These are phyloP conservation scores for Trichothecium sympodiale DNA, from an alignment of 2,329 filamentous ascomycete species.

Conservation along the genomic window DNA sequence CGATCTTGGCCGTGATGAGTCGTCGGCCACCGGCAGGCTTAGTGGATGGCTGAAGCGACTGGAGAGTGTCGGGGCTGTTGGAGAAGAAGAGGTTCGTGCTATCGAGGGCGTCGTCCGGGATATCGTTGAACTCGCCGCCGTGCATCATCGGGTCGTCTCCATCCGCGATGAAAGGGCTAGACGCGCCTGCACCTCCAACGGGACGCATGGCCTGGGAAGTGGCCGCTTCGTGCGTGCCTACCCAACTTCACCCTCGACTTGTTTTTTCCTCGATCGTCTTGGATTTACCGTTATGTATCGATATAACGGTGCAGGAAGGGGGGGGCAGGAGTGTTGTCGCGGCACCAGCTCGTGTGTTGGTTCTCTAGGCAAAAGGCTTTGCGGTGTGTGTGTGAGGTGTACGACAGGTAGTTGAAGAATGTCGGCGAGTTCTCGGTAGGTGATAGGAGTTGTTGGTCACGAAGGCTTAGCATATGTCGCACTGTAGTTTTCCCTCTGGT, in stretches of 20 bases:
- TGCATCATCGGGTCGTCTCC: slow-evolving; percentile 3
- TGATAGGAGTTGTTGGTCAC: neutral
- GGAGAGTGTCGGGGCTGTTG: slow-evolving; percentile 7
- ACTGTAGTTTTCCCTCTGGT: too few relatives aligned
- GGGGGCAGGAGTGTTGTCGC: too few relatives aligned
- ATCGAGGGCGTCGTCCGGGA: slow-evolving; percentile 4
- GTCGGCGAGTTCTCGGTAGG: neutral
- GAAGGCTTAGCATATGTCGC: too few relatives aligned
- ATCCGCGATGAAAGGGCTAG: slow-evolving; percentile 6
- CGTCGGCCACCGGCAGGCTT: slow-evolving; percentile 1
- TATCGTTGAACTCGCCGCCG: slow-evolving; percentile 3
- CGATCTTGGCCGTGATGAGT: slow-evolving; percentile 1
- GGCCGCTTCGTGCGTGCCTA: neutral
- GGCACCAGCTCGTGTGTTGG: neutral
- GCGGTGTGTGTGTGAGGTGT: neutral
- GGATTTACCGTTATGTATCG: too few relatives aligned
- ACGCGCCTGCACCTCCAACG: slow-evolving; percentile 4
- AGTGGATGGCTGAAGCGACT: slow-evolving; percentile 3
- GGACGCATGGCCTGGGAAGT: slow-evolving; percentile 2
- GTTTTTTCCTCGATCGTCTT: too few relatives aligned
- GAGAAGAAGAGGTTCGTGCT: slow-evolving; percentile 2
- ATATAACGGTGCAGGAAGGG: too few relatives aligned
- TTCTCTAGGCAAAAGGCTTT: too few relatives aligned
- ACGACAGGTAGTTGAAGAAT: neutral
- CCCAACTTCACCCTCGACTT: neutral